phyloP scores from a whole-genome alignment of 1,284 basidiomycete species.

The Pyrrhoderma noxium region DNA sequence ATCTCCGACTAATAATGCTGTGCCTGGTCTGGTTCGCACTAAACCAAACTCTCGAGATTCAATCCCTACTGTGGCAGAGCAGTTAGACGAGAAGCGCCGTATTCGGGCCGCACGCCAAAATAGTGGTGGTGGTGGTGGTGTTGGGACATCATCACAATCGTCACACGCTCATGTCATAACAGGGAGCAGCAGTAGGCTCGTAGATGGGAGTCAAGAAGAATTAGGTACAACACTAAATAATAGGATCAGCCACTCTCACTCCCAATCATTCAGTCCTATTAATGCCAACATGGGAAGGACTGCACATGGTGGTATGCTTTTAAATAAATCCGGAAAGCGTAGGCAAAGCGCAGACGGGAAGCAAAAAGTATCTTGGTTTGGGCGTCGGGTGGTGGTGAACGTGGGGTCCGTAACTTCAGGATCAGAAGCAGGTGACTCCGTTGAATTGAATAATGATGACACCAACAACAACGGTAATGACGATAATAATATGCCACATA shows the following conservation, averaged over 20 bases:
- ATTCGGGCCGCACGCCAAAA: constrained; percentile 8
- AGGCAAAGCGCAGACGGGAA: not conserved
- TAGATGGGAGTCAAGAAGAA: constrained; percentile 4
- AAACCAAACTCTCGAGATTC: not conserved
- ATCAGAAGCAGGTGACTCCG: not conserved
- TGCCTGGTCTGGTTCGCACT: not conserved
- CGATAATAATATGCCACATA: not conserved
- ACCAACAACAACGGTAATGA: not conserved
- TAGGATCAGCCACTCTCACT: not conserved
- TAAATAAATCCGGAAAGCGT: not conserved
- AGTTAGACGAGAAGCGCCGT: constrained; percentile 12
- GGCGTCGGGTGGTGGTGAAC: constrained; percentile 10
- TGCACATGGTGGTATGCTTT: not conserved
- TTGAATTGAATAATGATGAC: no score
- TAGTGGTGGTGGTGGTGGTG: not conserved
- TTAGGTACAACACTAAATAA: not conserved
- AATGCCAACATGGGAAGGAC: not conserved
- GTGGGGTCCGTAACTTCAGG: not conserved
- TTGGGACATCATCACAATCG: not conserved
- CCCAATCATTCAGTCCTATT: not conserved
- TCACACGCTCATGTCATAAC: not conserved
- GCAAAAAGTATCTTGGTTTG: constrained; percentile 5
- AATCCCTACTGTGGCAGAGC: constrained; percentile 11
- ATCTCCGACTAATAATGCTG: not conserved
- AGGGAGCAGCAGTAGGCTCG: constrained; percentile 1